These are phyloP conservation scores for Termitomyces sp. DNA, from an alignment of 768 basidiomycete genomes.

Conservation along the genomic window DNA sequence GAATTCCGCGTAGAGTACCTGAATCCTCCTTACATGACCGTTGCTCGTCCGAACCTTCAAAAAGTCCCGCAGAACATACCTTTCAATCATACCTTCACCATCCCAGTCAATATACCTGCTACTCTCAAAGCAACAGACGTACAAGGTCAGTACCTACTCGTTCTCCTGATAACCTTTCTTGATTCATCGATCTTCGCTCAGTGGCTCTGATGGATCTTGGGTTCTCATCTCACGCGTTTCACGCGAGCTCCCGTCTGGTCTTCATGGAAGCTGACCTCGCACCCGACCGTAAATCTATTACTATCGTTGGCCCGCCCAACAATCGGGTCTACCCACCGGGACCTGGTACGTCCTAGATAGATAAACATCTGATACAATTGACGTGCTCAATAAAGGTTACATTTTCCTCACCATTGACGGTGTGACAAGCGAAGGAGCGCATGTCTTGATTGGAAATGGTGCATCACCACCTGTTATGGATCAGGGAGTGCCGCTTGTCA, in stretches of 20 bases:
- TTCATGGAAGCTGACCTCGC: constrained; percentile 29
- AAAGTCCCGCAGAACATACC: constrained; percentile 30
- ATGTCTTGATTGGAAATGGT: constrained; percentile 33
- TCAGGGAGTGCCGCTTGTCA: constrained; percentile 19
- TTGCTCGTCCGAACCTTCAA: constrained; percentile 26
- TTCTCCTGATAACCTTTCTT: not conserved
- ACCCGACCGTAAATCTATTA: constrained; percentile 24
- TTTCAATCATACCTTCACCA: constrained; percentile 30
- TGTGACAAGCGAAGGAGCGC: constrained; percentile 30
- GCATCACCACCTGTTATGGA: constrained; percentile 28
- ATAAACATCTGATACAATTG: not conserved
- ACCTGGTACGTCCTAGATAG: constrained; percentile 23
- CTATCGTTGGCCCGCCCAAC: constrained; percentile 28
- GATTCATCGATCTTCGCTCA: not conserved
- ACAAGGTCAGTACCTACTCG: constrained; percentile 16
- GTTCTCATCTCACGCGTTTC: constrained; percentile 36
- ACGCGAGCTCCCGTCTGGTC: constrained; percentile 32
- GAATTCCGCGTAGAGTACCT: constrained; percentile 40
- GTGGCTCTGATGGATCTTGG: constrained; percentile 35
- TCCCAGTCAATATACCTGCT: constrained; percentile 26
- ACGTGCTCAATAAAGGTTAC: constrained; percentile 12
- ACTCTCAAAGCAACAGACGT: constrained; percentile 20
- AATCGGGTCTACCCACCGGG: constrained; percentile 36
- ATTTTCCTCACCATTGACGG: constrained; percentile 25
- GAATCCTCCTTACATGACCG: constrained; percentile 36